These are phyloP conservation scores for Combretum micranthum DNA, from an alignment of 345 rosid species.

Conservation along the genomic window DNA sequence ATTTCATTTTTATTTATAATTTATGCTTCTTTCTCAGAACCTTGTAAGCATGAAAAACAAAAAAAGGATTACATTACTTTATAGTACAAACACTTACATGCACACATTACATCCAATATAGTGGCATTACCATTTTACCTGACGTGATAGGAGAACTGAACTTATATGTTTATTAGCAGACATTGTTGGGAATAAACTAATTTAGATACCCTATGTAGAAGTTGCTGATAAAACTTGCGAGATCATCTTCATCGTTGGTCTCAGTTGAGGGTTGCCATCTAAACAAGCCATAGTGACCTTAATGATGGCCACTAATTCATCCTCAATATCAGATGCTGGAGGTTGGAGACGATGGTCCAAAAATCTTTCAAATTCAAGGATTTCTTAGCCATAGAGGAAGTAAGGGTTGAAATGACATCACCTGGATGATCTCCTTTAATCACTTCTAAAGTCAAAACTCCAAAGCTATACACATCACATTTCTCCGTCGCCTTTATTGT, in stretches of 20 bases:
- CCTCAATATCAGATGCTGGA: constrained; percentile 15
- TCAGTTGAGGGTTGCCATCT: constrained; percentile 12
- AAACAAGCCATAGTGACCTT: constrained; percentile 19
- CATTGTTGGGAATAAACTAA: too few relatives aligned
- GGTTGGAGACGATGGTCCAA: constrained; percentile 13
- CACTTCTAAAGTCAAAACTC: constrained; percentile 12
- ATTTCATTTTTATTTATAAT: too few relatives aligned
- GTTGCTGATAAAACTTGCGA: constrained; percentile 3
- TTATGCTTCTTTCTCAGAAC: too few relatives aligned
- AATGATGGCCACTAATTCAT: constrained; percentile 1
- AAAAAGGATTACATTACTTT: too few relatives aligned
- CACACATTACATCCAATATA: too few relatives aligned
- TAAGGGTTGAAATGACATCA: neutral
- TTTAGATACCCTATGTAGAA: too few relatives aligned
- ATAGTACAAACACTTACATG: too few relatives aligned
- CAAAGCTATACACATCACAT: constrained; percentile 13
- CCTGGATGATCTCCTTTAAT: constrained; percentile 8
- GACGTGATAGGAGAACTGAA: too few relatives aligned
- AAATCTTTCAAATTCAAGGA: neutral
- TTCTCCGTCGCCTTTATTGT: constrained; percentile 8
- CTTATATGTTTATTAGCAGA: too few relatives aligned
- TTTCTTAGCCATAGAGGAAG: neutral
- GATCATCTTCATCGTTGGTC: constrained; percentile 26
- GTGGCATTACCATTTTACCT: too few relatives aligned
- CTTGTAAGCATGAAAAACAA: too few relatives aligned